phyloP scores from a whole-genome alignment of 1,139 yeast genomes.

The Tardiomyces blankii region DNA sequence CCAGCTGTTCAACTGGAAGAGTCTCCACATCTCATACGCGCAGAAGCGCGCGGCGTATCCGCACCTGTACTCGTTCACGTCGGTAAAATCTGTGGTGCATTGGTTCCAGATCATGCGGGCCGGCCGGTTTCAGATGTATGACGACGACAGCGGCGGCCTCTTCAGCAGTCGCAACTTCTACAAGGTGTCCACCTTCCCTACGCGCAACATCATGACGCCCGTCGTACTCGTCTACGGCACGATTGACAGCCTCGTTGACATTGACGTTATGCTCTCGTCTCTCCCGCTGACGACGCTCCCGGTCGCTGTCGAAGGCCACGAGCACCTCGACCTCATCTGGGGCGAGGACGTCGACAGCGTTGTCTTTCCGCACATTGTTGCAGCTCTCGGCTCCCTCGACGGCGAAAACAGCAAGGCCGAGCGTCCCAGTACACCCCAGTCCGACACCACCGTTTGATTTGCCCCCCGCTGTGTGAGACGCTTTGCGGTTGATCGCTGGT shows the following conservation, averaged over 20 bases:
- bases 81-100: conserved; percentile 86
- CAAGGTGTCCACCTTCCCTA: conserved; percentile 55
- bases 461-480: too few relatives aligned
- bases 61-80: conserved; percentile 81
- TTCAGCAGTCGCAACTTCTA: conserved; percentile 22
- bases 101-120: conserved; percentile 90
- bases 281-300: conserved; percentile 33
- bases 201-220: conserved; percentile 56
- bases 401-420: not conserved
- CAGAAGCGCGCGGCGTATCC: conserved; percentile 73
- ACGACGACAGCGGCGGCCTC: conserved; percentile 35
- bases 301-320: conserved; percentile 47
- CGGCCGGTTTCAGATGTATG: conserved; percentile 82
- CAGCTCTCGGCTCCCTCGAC: not conserved
- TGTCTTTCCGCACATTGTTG: conserved; percentile 10
- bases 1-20: conserved; percentile 68
- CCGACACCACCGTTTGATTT: not conserved
- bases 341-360: conserved; percentile 45
- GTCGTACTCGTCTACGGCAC: conserved; percentile 72
- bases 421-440: not conserved
- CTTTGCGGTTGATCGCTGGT: too few relatives aligned
- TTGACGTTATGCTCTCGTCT: conserved; percentile 55
- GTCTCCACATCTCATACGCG: conserved; percentile 51
- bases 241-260: conserved; percentile 74
- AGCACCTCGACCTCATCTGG: conserved; percentile 87